phyloP scores from a whole-genome alignment of 2,329 filamentous ascomycete genomes.

The Calonectria pseudoreteaudii region DNA sequence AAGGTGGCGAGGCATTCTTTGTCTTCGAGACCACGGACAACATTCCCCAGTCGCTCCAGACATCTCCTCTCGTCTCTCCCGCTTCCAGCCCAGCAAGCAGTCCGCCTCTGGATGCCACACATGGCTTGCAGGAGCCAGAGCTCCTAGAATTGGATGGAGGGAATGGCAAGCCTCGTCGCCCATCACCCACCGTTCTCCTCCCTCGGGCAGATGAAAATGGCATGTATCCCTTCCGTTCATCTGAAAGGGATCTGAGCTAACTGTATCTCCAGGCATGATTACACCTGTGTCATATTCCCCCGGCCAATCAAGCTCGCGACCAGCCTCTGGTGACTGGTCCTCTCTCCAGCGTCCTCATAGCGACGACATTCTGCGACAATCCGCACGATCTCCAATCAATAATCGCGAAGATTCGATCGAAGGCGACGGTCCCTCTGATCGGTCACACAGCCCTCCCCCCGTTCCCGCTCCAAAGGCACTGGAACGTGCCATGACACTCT shows the following conservation, averaged over 20 bases:
- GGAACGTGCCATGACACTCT: constrained; percentile 84
- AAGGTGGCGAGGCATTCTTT: constrained; percentile 98
- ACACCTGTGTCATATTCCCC: constrained; percentile 68
- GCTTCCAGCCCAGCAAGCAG: constrained; percentile 89
- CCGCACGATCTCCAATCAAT: constrained; percentile 53
- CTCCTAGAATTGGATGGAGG: constrained; percentile 72
- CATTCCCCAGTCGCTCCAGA: constrained; percentile 94
- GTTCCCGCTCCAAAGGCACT: constrained; percentile 80
- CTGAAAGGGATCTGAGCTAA: constrained; percentile 9
- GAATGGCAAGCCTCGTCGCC: constrained; percentile 52
- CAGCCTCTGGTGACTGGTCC: constrained; percentile 65
- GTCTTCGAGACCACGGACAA: constrained; percentile 95
- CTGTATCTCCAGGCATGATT: constrained; percentile 52
- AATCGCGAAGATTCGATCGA: constrained; percentile 53
- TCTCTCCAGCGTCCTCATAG: constrained; percentile 61
- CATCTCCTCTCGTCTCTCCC: constrained; percentile 92
- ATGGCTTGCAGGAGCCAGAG: constrained; percentile 74
- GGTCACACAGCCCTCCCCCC: constrained; percentile 83
- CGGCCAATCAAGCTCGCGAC: constrained; percentile 58
- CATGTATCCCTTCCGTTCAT: constrained; percentile 28
- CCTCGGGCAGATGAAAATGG: constrained; percentile 44
- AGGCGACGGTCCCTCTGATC: constrained; percentile 59
- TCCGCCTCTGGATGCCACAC: constrained; percentile 69
- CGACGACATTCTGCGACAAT: constrained; percentile 65
- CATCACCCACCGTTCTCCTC: constrained; percentile 57